Evolutionary conservation across 768 basidiomycete species (phyloP).

Genomic region (Tylopilus felleus): DNA sequence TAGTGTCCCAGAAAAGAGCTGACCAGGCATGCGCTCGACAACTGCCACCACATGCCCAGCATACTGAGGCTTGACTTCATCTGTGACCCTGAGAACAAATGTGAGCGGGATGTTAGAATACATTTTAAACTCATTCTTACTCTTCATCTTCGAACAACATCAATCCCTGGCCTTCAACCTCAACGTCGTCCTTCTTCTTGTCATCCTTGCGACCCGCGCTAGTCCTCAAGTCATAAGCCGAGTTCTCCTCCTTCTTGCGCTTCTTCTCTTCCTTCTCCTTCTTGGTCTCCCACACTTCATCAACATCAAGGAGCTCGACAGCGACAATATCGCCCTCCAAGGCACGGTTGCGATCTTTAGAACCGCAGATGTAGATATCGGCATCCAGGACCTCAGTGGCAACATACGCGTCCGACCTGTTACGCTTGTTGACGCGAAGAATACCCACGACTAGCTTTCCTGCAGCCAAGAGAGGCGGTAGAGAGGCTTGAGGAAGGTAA

Average conservation of each 20-base stretch:
- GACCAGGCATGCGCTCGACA: constrained; percentile 98
- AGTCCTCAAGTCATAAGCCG: constrained; percentile 84
- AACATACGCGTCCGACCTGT: constrained; percentile 97
- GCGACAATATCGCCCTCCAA: constrained; percentile 98
- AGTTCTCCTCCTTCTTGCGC: constrained; percentile 98
- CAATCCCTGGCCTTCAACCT: constrained; percentile 97
- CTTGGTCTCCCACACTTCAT: constrained; percentile 98
- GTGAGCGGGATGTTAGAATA: constrained; percentile 4
- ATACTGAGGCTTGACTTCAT: constrained; percentile 97
- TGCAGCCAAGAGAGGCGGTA: constrained; percentile 93
- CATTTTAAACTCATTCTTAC: constrained; percentile 39
- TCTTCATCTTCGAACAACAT: constrained; percentile 98
- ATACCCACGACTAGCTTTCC: constrained; percentile 98
- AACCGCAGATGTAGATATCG: constrained; percentile 98
- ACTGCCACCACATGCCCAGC: constrained; percentile 99
- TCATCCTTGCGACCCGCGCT: constrained; percentile 82
- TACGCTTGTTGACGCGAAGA: constrained; percentile 95
- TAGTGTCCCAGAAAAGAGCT: constrained; percentile 95
- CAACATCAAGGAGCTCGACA: constrained; percentile 95
- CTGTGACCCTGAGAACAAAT: constrained; percentile 68
- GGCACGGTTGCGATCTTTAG: constrained; percentile 97
- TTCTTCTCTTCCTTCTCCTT: constrained; percentile 99
- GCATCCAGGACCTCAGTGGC: constrained; percentile 97
- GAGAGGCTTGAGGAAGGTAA: constrained; percentile 95
- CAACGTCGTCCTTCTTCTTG: constrained; percentile 99